These are phyloP conservation scores for Russula brevipes DNA, from an alignment of 768 basidiomycete genomes.

Conservation along the genomic window DNA sequence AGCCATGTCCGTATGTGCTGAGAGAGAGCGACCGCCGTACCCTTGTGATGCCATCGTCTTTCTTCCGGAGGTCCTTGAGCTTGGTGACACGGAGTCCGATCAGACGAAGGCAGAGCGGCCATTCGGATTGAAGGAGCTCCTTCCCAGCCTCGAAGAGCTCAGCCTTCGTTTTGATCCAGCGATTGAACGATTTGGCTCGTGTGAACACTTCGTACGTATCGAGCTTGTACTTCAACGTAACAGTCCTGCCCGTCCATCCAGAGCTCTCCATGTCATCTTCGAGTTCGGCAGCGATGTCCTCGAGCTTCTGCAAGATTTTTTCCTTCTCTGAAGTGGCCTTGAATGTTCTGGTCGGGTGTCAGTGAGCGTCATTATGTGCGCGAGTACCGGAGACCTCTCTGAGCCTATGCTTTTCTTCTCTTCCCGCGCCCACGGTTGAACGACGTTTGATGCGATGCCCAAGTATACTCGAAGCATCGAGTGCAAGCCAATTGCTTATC, in stretches of 20 bases:
- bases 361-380: neutral
- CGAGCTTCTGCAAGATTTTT: slow-evolving; percentile 68
- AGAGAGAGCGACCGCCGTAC: slow-evolving; percentile 32
- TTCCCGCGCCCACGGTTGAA: slow-evolving; percentile 68
- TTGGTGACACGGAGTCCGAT: slow-evolving; percentile 88
- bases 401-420: slow-evolving; percentile 90
- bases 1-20: neutral
- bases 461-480: slow-evolving; percentile 77
- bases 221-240: slow-evolving; percentile 91
- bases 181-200: slow-evolving; percentile 73
- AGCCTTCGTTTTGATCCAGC: slow-evolving; percentile 67
- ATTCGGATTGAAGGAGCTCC: slow-evolving; percentile 73
- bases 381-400: slow-evolving; percentile 54
- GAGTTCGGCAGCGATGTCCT: slow-evolving; percentile 76
- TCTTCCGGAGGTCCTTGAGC: slow-evolving; percentile 70
- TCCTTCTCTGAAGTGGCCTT: slow-evolving; percentile 56
- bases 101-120: slow-evolving; percentile 74
- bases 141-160: slow-evolving; percentile 79
- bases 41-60: slow-evolving; percentile 57
- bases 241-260: slow-evolving; percentile 82
- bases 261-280: slow-evolving; percentile 71
- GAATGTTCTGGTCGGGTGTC: slow-evolving; percentile 57
- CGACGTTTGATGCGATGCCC: slow-evolving; percentile 80
- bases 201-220: slow-evolving; percentile 87
- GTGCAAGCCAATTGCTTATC: slow-evolving; percentile 75